These are phyloP conservation scores for Phlyctochytrium planicorne DNA, from an alignment of 192 early-diverging fungal genomes.

Conservation along the genomic window DNA sequence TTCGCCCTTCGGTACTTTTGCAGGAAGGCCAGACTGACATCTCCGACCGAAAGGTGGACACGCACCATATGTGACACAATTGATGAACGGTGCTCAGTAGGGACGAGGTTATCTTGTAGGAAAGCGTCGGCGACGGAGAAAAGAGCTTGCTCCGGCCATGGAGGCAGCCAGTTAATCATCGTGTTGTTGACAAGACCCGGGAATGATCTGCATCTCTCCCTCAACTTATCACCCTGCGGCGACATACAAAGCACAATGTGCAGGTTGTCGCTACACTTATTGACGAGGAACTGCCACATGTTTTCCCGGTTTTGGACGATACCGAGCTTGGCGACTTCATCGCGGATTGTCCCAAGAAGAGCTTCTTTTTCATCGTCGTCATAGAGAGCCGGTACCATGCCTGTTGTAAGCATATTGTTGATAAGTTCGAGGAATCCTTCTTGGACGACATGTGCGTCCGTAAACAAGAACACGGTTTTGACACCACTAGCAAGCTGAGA, in stretches of 20 bases:
- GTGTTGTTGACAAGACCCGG: constrained; percentile 65
- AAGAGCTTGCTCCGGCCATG: constrained; percentile 64
- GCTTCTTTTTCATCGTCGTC: constrained; percentile 63
- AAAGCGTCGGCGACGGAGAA: constrained; percentile 61
- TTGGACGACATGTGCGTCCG: constrained; percentile 63
- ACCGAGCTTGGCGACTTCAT: constrained; percentile 53
- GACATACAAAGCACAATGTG: constrained; percentile 64
- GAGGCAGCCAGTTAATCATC: constrained; percentile 66
- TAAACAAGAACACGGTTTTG: constrained; percentile 61
- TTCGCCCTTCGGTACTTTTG: constrained; percentile 61
- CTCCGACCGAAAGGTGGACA: constrained; percentile 56
- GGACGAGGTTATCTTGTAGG: constrained; percentile 47
- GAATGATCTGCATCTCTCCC: constrained; percentile 59
- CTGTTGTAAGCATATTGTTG: constrained; percentile 65
- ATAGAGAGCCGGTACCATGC: constrained; percentile 60
- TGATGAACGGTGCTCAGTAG: constrained; percentile 41
- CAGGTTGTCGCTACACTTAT: constrained; percentile 58
- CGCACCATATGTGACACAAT: constrained; percentile 61
- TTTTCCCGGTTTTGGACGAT: constrained; percentile 51
- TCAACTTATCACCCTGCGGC: constrained; percentile 60
- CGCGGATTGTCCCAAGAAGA: constrained; percentile 44
- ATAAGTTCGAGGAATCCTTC: constrained; percentile 64
- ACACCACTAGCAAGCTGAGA: constrained; percentile 46
- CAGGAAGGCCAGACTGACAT: constrained; percentile 48
- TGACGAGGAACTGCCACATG: constrained; percentile 62